Conservation (phyloP, 1,139 yeast genomes). For the Candida neerlandica region DNA sequence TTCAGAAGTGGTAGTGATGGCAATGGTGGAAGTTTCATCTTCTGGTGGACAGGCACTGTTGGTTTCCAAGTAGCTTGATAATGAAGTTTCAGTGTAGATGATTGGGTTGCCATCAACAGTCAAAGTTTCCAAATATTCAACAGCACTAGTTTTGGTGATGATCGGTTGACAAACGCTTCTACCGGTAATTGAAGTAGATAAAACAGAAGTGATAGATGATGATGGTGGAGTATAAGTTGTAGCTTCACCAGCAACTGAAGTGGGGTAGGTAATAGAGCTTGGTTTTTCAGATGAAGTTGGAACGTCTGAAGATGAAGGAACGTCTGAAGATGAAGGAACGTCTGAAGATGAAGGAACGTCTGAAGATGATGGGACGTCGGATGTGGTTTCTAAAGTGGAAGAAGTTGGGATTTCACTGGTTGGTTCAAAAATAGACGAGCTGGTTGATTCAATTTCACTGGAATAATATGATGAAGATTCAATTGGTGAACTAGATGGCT, state of each 20-base stretch:
- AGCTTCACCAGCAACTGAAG: slow-evolving; percentile 2
- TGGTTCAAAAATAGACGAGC: background rate
- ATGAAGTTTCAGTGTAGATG: background rate
- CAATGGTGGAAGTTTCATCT: background rate
- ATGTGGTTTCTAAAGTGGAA: background rate
- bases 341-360: background rate
- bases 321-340: background rate
- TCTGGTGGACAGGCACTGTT: slow-evolving; percentile 4
- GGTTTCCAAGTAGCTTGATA: background rate
- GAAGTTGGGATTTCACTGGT: background rate
- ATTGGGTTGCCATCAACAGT: background rate
- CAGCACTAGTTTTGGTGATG: background rate
- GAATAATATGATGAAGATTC: too few relatives aligned
- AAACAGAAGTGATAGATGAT: slow-evolving; percentile 4
- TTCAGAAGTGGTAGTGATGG: slow-evolving; percentile 6
- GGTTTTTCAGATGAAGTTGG: slow-evolving; percentile 1
- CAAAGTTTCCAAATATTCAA: background rate
- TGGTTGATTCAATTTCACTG: background rate
- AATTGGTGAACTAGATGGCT: too few relatives aligned
- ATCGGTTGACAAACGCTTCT: background rate
- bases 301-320: background rate
- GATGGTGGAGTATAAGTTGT: slow-evolving; percentile 1
- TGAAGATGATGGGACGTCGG: background rate
- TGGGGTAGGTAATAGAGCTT: background rate
- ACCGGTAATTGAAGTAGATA: slow-evolving; percentile 3